These are phyloP conservation scores for Stephania japonica DNA, from an alignment of 164 flowering plant genomes.

Conservation along the genomic window DNA sequence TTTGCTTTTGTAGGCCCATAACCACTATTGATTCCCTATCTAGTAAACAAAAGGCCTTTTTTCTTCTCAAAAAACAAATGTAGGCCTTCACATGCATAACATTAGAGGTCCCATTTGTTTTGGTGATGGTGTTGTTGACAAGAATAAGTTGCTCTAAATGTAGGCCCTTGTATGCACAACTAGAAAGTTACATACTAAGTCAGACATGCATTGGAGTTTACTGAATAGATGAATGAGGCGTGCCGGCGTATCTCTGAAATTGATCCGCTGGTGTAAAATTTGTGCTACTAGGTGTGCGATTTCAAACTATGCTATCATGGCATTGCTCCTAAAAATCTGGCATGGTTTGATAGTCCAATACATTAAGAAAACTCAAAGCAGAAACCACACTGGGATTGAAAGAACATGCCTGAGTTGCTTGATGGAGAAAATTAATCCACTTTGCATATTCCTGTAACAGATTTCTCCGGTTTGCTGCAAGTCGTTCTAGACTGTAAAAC, in stretches of 20 bases:
- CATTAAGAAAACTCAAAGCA: not conserved
- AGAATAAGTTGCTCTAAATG: not conserved
- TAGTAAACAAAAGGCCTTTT: not conserved
- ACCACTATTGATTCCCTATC: not conserved
- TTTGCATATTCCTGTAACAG: not conserved
- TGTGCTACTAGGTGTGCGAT: no score
- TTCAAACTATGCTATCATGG: no score
- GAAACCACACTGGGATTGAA: not conserved
- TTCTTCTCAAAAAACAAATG: not conserved
- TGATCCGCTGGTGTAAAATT: no score
- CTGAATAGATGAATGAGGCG: no score
- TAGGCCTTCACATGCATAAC: not conserved
- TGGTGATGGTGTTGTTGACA: not conserved
- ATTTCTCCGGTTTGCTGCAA: not conserved
- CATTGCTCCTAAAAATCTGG: no score
- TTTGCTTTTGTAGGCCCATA: not conserved
- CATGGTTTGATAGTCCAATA: no score
- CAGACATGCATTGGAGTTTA: no score
- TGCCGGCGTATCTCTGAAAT: no score
- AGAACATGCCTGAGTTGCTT: not conserved
- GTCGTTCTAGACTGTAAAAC: not conserved
- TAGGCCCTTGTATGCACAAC: no score
- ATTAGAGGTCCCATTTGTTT: not conserved
- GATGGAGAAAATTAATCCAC: not conserved
- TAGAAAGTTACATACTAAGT: no score